phyloP scores from a whole-genome alignment of 1,139 yeast species.

The Saccharomyces hybrid region DNA sequence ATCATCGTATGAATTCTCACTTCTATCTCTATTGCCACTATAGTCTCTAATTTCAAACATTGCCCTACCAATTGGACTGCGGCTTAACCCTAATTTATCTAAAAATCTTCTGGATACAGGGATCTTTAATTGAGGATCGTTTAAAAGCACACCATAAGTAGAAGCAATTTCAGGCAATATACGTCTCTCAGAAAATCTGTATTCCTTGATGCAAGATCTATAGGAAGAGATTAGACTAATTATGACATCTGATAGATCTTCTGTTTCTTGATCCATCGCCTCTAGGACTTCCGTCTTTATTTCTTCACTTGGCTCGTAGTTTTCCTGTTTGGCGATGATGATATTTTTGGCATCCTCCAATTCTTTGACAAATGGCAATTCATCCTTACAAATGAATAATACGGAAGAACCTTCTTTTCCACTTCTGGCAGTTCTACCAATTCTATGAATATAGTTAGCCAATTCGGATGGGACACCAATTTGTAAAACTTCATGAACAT shows the following conservation, averaged over 20 bases:
- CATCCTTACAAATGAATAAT: slow-evolving; percentile 43
- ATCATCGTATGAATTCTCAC: background rate
- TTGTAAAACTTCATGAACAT: slow-evolving; percentile 76
- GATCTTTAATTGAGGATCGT: slow-evolving; percentile 19
- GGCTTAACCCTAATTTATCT: slow-evolving; percentile 16
- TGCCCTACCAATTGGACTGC: slow-evolving; percentile 13
- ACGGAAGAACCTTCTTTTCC: slow-evolving; percentile 70
- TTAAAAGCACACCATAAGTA: slow-evolving; percentile 22
- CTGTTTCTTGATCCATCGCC: slow-evolving; percentile 22
- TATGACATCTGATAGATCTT: slow-evolving; percentile 21
- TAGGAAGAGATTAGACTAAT: slow-evolving; percentile 25
- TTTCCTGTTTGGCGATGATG: slow-evolving; percentile 38
- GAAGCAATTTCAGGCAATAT: slow-evolving; percentile 20
- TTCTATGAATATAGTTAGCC: slow-evolving; percentile 80
- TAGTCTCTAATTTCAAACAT: slow-evolving; percentile 13
- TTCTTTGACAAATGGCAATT: slow-evolving; percentile 41
- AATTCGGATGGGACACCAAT: slow-evolving; percentile 65
- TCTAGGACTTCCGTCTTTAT: slow-evolving; percentile 21
- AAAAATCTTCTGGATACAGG: slow-evolving; percentile 15
- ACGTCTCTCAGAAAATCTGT: slow-evolving; percentile 15
- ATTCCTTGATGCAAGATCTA: slow-evolving; percentile 20
- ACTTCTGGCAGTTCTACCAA: slow-evolving; percentile 95
- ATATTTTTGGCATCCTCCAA: slow-evolving; percentile 45
- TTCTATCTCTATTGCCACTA: background rate
- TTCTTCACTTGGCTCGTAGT: slow-evolving; percentile 29